phyloP scores from a whole-genome alignment of 305 asterid genomes.

The Stenogyne calaminthoides region DNA sequence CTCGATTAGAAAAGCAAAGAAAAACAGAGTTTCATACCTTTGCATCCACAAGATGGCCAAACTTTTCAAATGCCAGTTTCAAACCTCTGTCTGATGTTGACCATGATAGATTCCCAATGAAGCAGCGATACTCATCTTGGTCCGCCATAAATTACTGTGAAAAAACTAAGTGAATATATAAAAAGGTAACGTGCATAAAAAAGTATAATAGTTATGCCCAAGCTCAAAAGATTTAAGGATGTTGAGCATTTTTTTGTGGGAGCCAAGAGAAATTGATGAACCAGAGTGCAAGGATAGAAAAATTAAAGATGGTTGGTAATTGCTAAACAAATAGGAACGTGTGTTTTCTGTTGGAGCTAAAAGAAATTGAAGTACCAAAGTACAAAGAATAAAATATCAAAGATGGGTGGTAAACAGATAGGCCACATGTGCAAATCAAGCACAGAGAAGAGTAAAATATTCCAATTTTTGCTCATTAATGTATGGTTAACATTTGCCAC shows the following conservation, averaged over 20 bases:
- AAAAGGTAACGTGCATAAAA: neutral
- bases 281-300: neutral
- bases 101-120: conserved; percentile 67
- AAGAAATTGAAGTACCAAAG: neutral
- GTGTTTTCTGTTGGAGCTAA: neutral
- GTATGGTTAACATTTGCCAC: neutral
- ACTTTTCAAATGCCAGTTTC: conserved; percentile 71
- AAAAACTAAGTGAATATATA: conserved; percentile 20
- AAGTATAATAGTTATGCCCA: conserved; percentile 9
- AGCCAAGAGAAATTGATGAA: neutral
- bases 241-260: neutral
- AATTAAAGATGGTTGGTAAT: neutral
- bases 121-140: conserved; percentile 59
- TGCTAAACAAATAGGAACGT: too few relatives aligned
- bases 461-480: neutral
- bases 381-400: neutral
- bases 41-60: conserved; percentile 58
- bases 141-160: conserved; percentile 45
- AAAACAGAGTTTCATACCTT: conserved; percentile 36
- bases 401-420: neutral
- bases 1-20: neutral
- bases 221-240: neutral
- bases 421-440: neutral
- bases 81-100: conserved; percentile 58
- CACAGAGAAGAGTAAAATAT: neutral